Conservation (phyloP, 352 stramenopile species). For the Hyaloperonospora arabidopsidis region DNA sequence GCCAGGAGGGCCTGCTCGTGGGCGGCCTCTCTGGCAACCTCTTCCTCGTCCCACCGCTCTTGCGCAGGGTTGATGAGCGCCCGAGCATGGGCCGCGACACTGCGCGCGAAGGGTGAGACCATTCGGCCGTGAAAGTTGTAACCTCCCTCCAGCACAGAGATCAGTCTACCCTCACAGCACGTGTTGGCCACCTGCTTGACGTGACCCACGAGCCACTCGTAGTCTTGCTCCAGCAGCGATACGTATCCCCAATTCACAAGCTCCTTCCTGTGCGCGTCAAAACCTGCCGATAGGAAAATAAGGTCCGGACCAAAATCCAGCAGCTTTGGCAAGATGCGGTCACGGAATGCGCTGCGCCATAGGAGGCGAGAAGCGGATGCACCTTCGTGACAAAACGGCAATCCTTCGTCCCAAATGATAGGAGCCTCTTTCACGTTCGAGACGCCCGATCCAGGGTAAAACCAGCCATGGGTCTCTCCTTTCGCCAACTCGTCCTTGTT, state of each 20-base stretch:
- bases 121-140: conserved; percentile 85
- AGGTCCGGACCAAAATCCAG: conserved; percentile 59
- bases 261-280: conserved; percentile 76
- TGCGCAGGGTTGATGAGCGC: conserved; percentile 45
- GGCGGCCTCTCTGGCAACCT: conserved; percentile 41
- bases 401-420: conserved; percentile 60
- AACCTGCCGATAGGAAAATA: conserved; percentile 77
- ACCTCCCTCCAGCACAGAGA: conserved; percentile 80
- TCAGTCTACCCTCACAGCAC: conserved; percentile 60
- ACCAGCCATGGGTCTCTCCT: conserved; percentile 46
- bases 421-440: conserved; percentile 33
- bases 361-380: conserved; percentile 54
- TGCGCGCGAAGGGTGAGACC: conserved; percentile 73
- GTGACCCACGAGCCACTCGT: conserved; percentile 71
- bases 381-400: conserved; percentile 45
- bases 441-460: conserved; percentile 71
- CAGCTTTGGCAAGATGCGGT: conserved; percentile 51
- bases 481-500: conserved; percentile 31
- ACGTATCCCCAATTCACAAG: conserved; percentile 77
- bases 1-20: conserved; percentile 46
- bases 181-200: conserved; percentile 70
- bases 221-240: conserved; percentile 73
- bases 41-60: conserved; percentile 38
- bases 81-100: conserved; percentile 59
- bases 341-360: conserved; percentile 69